Conservation (phyloP, 2,329 filamentous ascomycete species). For the Colletotrichum musicola region DNA sequence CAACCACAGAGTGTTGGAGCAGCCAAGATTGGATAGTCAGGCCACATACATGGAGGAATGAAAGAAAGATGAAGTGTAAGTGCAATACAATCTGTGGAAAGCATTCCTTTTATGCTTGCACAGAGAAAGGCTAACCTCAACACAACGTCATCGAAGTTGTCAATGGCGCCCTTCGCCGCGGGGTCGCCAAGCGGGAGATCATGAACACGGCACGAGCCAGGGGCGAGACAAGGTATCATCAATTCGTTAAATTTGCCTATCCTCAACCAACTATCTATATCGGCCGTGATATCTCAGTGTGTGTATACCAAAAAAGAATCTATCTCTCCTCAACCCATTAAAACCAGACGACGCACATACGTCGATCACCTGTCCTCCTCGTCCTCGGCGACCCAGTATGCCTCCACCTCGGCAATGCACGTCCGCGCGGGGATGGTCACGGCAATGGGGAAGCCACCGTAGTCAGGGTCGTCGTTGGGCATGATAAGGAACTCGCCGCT, state of each 20-base stretch:
- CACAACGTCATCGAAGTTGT: constrained; percentile 17
- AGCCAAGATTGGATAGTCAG: no score
- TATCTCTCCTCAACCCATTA: background rate
- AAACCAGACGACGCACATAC: background rate
- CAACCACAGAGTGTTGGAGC: no score
- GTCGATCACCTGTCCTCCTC: constrained; percentile 41
- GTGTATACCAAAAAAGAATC: no score
- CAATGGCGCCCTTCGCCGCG: constrained; percentile 19
- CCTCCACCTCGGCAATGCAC: constrained; percentile 57
- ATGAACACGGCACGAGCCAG: background rate
- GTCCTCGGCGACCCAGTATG: constrained; percentile 50
- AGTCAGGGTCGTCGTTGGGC: constrained; percentile 68
- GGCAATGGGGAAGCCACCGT: constrained; percentile 67
- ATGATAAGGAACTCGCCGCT: constrained; percentile 63
- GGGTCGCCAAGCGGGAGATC: background rate
- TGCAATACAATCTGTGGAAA: background rate
- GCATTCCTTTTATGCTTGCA: background rate
- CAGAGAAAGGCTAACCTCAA: background rate
- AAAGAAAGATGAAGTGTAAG: background rate
- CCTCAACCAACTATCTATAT: background rate
- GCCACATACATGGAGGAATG: background rate
- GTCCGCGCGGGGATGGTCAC: constrained; percentile 67
- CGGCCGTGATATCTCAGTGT: background rate
- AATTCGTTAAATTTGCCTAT: background rate
- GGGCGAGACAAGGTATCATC: background rate